Evolutionary conservation across 352 stramenopile genomes (phyloP).

Genomic region (Thraustotheca clavata): DNA sequence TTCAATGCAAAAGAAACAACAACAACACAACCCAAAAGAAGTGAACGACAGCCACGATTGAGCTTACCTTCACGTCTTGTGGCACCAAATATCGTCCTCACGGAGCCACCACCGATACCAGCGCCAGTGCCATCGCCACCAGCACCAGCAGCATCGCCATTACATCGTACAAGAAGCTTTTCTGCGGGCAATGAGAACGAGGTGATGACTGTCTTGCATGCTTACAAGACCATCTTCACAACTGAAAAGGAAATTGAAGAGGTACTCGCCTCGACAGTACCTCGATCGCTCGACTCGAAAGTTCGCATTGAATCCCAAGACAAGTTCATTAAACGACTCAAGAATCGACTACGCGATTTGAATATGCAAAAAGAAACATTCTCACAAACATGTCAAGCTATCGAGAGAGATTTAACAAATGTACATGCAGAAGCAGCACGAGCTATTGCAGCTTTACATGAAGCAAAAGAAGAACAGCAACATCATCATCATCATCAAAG

Average conservation of each 20-base stretch:
- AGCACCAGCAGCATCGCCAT: neutral
- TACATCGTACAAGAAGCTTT: neutral
- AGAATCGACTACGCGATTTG: slow-evolving; percentile 13
- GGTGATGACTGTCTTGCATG: neutral
- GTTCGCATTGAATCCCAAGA: slow-evolving; percentile 14
- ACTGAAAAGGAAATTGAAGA: slow-evolving; percentile 18
- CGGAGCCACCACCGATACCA: neutral
- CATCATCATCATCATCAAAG: neutral
- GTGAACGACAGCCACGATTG: neutral
- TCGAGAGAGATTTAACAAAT: slow-evolving; percentile 18
- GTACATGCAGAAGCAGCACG: slow-evolving; percentile 7
- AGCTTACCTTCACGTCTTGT: neutral
- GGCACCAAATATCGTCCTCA: neutral
- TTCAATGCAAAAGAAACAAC: neutral
- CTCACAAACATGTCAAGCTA: slow-evolving; percentile 2
- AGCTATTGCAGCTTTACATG: neutral
- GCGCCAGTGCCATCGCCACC: neutral
- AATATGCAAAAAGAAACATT: slow-evolving; percentile 20
- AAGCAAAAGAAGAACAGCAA: neutral
- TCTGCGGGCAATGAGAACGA: neutral
- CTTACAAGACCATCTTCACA: slow-evolving; percentile 14
- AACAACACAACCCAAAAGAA: neutral
- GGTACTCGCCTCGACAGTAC: neutral
- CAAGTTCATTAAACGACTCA: slow-evolving; percentile 19
- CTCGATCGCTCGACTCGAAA: slow-evolving; percentile 8